Conservation (phyloP, 176 grass and related monocot genomes). For the Lolium multiflorum region DNA sequence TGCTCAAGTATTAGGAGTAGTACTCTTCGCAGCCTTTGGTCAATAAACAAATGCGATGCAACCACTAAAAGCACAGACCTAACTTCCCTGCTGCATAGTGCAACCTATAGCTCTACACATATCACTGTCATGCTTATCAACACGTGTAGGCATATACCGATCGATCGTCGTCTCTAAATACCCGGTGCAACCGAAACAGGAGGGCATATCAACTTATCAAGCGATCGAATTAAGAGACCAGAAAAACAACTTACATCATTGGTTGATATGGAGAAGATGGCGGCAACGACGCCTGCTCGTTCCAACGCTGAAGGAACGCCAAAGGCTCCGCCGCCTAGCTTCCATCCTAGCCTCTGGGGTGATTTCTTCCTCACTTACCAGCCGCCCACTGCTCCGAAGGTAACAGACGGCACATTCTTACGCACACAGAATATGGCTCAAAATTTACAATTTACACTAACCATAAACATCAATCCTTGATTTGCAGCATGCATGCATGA, state of each 20-base stretch:
- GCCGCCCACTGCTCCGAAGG: conserved; percentile 23
- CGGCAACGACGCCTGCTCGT: neutral
- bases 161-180: neutral
- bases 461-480: neutral
- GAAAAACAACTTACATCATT: neutral
- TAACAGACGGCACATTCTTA: conserved; percentile 5
- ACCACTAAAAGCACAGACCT: neutral
- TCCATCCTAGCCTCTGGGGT: conserved; percentile 49
- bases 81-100: neutral
- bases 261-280: conserved; percentile 22
- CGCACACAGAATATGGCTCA: neutral
- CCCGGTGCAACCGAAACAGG: neutral
- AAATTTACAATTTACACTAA: neutral
- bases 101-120: conserved; percentile 5
- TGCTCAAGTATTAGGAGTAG: too few species aligned
- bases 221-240: neutral
- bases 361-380: conserved; percentile 47
- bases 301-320: neutral
- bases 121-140: neutral
- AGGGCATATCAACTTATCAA: neutral
- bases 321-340: neutral
- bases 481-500: conserved; percentile 28
- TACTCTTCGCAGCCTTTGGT: too few species aligned
- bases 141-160: neutral
- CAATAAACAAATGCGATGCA: neutral